phyloP scores from a whole-genome alignment of 768 basidiomycete species.

The Pholiota molesta region DNA sequence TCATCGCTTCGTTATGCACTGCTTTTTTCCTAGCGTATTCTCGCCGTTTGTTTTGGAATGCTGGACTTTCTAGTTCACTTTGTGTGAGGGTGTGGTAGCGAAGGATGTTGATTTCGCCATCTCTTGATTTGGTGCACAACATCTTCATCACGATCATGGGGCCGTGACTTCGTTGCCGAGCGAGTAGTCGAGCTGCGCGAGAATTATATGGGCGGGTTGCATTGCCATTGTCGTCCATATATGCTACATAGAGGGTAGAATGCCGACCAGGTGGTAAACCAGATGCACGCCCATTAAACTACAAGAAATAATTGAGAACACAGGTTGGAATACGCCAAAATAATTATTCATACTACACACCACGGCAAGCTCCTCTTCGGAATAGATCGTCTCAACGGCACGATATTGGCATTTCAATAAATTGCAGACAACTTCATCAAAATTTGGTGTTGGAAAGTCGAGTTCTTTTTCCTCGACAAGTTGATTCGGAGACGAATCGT shows the following conservation, averaged over 20 bases:
- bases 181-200: conserved; percentile 8
- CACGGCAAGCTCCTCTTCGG: no score
- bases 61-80: not conserved
- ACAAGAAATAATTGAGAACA: not conserved
- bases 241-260: not conserved
- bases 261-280: not conserved
- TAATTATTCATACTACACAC: no score
- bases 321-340: no score
- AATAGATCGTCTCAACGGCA: no score
- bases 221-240: conserved; percentile 10
- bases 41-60: not conserved
- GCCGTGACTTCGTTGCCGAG: conserved; percentile 8
- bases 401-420: no score
- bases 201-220: conserved; percentile 8
- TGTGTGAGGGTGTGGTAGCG: not conserved
- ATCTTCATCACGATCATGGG: conserved; percentile 6
- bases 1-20: not conserved
- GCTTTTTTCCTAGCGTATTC: not conserved
- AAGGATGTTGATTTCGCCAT: not conserved
- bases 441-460: no score
- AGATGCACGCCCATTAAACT: not conserved
- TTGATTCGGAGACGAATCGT: no score
- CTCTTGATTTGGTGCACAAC: not conserved
- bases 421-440: no score
- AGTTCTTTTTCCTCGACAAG: no score